A percentile compares a stretch with the other conserved stretches of the same genome.
These are phyloP conservation scores for Oryza glumipatula DNA, from an alignment of 176 grass and related monocot genomes.

Conservation along the genomic window DNA sequence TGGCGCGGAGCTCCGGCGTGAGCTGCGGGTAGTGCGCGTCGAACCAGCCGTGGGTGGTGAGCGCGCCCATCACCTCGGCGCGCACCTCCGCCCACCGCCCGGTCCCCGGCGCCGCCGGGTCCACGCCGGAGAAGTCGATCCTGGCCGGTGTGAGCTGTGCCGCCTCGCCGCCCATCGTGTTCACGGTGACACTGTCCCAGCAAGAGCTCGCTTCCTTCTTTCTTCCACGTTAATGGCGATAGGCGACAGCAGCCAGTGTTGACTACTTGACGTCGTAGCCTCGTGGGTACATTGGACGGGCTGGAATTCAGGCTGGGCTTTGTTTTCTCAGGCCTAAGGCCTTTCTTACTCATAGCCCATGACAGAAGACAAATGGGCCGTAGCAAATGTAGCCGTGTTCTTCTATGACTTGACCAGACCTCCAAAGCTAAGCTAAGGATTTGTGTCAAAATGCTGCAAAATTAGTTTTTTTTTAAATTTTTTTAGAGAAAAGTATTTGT, in stretches of 20 bases:
- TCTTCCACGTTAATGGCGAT: background rate
- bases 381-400: background rate
- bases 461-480: no score
- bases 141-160: background rate
- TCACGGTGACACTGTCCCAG: background rate
- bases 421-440: background rate
- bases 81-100: slow-evolving; percentile 6
- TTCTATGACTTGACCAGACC: background rate
- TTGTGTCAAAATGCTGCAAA: background rate
- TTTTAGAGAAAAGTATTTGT: no score
- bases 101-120: background rate
- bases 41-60: slow-evolving; percentile 57
- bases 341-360: background rate
- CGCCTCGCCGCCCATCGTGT: background rate
- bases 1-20: slow-evolving; percentile 26
- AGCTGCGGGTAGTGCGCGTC: slow-evolving; percentile 54
- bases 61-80: slow-evolving; percentile 52
- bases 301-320: background rate
- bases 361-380: background rate
- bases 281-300: background rate
- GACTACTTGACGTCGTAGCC: background rate
- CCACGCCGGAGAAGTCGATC: slow-evolving; percentile 39
- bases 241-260: background rate
- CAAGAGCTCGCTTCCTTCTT: background rate
- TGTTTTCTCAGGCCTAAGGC: background rate